A percentile compares a stretch with the other conserved stretches of the same genome.
phyloP scores from a whole-genome alignment of 768 basidiomycete genomes.

The Naganishia vaughanmartiniae region DNA sequence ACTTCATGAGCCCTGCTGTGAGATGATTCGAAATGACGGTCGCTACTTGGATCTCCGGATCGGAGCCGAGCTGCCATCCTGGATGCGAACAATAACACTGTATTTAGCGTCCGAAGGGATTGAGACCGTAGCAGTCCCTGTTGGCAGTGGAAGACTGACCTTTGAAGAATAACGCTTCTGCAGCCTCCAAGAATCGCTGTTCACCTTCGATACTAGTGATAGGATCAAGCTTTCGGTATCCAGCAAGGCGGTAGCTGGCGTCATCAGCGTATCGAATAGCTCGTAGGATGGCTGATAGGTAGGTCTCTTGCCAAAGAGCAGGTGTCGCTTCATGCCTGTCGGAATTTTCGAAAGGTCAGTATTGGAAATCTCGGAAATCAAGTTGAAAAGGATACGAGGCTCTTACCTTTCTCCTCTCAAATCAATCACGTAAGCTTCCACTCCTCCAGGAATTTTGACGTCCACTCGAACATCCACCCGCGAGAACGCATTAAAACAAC shows the following conservation, averaged over 20 bases:
- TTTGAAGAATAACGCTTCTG: slow-evolving; percentile 82
- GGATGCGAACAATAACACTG: background rate
- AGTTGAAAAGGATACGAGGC: background rate
- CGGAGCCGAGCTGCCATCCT: slow-evolving; percentile 99
- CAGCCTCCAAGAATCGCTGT: slow-evolving; percentile 81
- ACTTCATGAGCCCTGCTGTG: slow-evolving; percentile 90
- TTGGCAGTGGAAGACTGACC: slow-evolving; percentile 55
- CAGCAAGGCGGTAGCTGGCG: slow-evolving; percentile 81
- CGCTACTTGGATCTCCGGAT: slow-evolving; percentile 97
- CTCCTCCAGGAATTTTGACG: slow-evolving; percentile 97
- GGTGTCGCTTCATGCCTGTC: slow-evolving; percentile 80
- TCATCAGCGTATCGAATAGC: slow-evolving; percentile 96
- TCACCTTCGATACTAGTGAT: slow-evolving; percentile 86
- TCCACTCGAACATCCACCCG: slow-evolving; percentile 94
- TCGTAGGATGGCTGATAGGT: slow-evolving; percentile 84
- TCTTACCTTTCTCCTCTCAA: slow-evolving; percentile 85
- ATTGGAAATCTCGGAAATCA: slow-evolving; percentile 24
- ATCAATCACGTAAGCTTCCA: slow-evolving; percentile 89
- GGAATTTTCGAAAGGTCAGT: background rate
- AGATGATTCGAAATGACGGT: slow-evolving; percentile 95
- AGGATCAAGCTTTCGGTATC: slow-evolving; percentile 92
- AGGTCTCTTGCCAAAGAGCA: slow-evolving; percentile 96
- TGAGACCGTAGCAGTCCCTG: background rate
- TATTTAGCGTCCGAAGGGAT: background rate
- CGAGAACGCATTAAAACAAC: slow-evolving; percentile 98